These are phyloP conservation scores for Salicornia ramosissima DNA, from an alignment of 148 eudicot genomes.

Conservation along the genomic window DNA sequence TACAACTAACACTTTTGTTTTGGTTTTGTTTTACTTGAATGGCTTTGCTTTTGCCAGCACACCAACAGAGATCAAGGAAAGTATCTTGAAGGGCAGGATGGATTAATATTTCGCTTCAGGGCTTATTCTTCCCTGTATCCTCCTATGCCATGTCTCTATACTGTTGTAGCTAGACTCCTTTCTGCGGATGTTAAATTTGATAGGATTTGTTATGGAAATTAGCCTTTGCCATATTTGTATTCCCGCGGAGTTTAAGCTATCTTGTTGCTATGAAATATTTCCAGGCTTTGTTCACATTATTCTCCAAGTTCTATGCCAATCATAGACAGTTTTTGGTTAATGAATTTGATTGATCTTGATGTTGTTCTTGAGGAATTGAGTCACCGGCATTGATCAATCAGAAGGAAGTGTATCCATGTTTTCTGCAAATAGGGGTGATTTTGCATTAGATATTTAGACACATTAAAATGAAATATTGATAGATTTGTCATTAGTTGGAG, in stretches of 20 bases:
- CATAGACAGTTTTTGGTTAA: neutral
- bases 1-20: neutral
- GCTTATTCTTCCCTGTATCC: neutral
- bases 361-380: neutral
- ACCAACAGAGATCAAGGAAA: slow-evolving; percentile 87
- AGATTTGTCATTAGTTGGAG: too few species aligned
- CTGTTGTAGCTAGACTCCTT: slow-evolving; percentile 5
- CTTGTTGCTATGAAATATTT: neutral
- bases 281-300: neutral
- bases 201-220: slow-evolving; percentile 4
- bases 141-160: neutral
- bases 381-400: too few species aligned
- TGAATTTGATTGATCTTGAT: slow-evolving; percentile 2
- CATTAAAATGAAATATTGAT: too few species aligned
- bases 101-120: slow-evolving; percentile 34
- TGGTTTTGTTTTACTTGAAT: neutral
- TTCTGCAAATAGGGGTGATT: neutral
- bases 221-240: neutral
- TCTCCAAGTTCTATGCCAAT: neutral
- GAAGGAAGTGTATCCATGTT: neutral
- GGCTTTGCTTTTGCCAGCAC: slow-evolving; percentile 54
- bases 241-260: neutral
- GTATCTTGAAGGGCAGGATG: slow-evolving; percentile 91
- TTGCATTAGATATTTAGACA: neutral
- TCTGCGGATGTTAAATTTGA: neutral